A percentile compares a stretch with the other conserved stretches of the same genome.
These are phyloP conservation scores for Fusarium armeniacum DNA, from an alignment of 2,329 filamentous ascomycete genomes.

Conservation along the genomic window DNA sequence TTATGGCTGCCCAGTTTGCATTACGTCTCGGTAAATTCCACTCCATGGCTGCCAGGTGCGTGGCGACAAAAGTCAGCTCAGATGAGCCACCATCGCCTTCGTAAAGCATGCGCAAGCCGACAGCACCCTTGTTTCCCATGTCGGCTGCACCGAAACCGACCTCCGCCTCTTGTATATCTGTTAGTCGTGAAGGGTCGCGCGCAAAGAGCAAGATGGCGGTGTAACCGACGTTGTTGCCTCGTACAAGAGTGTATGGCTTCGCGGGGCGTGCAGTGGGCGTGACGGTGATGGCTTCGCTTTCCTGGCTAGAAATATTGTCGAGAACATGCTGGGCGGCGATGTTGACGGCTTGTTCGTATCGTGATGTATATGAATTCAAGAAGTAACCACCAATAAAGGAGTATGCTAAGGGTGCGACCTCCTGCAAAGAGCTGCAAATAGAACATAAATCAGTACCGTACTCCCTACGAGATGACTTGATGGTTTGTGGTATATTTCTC, in stretches of 20 bases:
- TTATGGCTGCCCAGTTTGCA: slow-evolving; percentile 88
- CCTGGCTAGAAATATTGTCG: slow-evolving; percentile 22
- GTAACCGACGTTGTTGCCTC: slow-evolving; percentile 85
- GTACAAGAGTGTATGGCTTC: slow-evolving; percentile 76
- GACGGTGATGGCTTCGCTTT: slow-evolving; percentile 19
- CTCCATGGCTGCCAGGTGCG: slow-evolving; percentile 92
- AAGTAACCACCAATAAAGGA: slow-evolving; percentile 89
- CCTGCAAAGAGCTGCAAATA: slow-evolving; percentile 79
- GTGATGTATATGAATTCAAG: slow-evolving; percentile 80
- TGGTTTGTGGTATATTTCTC: slow-evolving; percentile 11
- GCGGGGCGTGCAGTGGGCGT: slow-evolving; percentile 41
- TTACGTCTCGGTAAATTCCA: slow-evolving; percentile 81
- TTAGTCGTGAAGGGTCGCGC: slow-evolving; percentile 71
- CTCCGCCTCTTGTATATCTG: slow-evolving; percentile 79
- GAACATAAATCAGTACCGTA: slow-evolving; percentile 45
- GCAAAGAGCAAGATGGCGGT: slow-evolving; percentile 91
- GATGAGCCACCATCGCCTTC: slow-evolving; percentile 57
- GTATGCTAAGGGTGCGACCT: slow-evolving; percentile 86
- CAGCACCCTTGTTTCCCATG: slow-evolving; percentile 96
- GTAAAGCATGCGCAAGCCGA: slow-evolving; percentile 80
- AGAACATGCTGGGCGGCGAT: slow-evolving; percentile 63
- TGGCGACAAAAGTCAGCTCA: slow-evolving; percentile 86
- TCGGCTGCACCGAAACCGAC: slow-evolving; percentile 87
- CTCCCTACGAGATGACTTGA: slow-evolving; percentile 24
- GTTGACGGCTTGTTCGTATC: slow-evolving; percentile 79